Evolutionary conservation across 169 alveolate genomes (phyloP).

Genomic region (Prorocentrum cordatum): DNA sequence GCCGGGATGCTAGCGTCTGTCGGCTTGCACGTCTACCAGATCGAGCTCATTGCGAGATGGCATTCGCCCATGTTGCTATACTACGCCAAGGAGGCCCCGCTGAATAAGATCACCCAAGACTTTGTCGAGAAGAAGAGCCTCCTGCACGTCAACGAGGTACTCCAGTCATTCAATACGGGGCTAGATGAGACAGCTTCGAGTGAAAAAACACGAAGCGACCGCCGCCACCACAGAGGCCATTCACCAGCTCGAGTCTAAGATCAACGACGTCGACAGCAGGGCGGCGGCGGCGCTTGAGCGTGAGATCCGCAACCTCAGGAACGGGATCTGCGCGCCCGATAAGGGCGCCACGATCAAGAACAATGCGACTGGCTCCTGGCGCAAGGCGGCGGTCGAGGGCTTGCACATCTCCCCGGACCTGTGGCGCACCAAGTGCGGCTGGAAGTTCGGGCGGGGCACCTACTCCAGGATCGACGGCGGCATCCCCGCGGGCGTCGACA

Average conservation of each 20-base stretch:
- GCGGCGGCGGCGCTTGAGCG: too few relatives aligned
- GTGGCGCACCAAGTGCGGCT: background rate
- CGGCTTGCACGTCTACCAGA: constrained; percentile 7
- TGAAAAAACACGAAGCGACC: background rate
- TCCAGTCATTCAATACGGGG: too few relatives aligned
- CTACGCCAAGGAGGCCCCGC: background rate
- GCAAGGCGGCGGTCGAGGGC: background rate
- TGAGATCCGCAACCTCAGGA: background rate
- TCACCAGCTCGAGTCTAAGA: background rate
- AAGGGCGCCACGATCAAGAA: background rate
- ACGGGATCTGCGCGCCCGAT: too few relatives aligned
- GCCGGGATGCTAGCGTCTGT: background rate
- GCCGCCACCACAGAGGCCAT: too few relatives aligned
- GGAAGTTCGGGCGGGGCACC: too few relatives aligned
- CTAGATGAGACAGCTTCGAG: too few relatives aligned
- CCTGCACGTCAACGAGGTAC: background rate
- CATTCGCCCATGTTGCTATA: constrained; percentile 9
- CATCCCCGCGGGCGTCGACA: too few relatives aligned
- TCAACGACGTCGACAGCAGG: background rate
- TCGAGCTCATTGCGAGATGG: constrained; percentile 25
- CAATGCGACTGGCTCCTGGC: background rate
- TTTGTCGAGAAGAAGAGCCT: background rate
- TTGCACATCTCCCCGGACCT: background rate
- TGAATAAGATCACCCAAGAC: background rate
- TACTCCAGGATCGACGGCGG: too few relatives aligned